phyloP scores from a whole-genome alignment of 352 stramenopile genomes.

The Elongisporangium prolatum region DNA sequence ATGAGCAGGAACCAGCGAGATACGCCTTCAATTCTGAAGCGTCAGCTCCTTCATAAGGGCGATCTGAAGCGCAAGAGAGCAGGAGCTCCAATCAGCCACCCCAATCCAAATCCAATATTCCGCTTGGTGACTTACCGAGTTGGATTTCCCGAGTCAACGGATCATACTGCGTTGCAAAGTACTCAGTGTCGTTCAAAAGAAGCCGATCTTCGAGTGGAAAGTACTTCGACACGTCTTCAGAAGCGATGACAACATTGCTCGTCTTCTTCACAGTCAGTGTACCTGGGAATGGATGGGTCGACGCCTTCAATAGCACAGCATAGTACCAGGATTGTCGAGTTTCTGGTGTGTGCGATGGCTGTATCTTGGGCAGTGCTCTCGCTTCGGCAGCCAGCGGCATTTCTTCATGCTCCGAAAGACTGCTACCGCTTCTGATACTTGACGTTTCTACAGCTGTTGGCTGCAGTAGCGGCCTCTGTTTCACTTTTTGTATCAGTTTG shows the following conservation, averaged over 20 bases:
- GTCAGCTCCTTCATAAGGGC: constrained; percentile 46
- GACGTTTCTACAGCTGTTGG: neutral
- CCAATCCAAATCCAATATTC: neutral
- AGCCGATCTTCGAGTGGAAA: constrained; percentile 60
- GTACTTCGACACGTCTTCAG: constrained; percentile 46
- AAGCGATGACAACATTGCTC: constrained; percentile 22
- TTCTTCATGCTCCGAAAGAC: constrained; percentile 1
- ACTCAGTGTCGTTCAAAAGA: constrained; percentile 52
- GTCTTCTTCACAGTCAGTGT: constrained; percentile 37
- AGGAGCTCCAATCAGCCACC: neutral
- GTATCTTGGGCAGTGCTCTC: neutral
- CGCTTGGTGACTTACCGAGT: constrained; percentile 24
- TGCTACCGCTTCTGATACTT: neutral
- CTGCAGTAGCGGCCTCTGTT: neutral
- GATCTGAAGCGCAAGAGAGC: constrained; percentile 35
- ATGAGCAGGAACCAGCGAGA: constrained; percentile 31
- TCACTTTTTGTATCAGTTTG: constrained; percentile 49
- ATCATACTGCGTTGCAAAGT: constrained; percentile 41
- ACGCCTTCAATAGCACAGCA: constrained; percentile 59
- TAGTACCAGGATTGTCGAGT: constrained; percentile 67
- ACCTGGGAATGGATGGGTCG: constrained; percentile 47
- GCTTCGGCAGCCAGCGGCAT: neutral
- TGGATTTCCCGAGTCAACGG: constrained; percentile 28
- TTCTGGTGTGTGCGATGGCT: neutral
- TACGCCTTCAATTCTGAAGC: constrained; percentile 42